Evolutionary conservation across 139 green algal species (phyloP).

Genomic region (Medakamo hakoo): DNA sequence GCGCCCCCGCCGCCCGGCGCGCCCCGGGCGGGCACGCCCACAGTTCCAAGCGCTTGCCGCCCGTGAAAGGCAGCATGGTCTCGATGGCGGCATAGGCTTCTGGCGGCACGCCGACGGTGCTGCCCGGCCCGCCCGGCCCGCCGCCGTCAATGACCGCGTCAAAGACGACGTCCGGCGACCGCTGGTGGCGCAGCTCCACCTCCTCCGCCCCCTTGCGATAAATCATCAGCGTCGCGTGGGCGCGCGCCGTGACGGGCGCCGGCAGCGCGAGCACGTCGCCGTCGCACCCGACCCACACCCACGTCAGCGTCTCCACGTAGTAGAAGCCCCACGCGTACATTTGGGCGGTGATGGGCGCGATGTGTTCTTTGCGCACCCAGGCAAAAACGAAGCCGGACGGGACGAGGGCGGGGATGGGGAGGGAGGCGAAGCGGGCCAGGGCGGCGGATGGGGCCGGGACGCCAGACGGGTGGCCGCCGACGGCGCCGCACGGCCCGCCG

Average conservation of each 20-base stretch:
- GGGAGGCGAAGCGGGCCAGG: slow-evolving; percentile 13
- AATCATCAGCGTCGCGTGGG: slow-evolving; percentile 79
- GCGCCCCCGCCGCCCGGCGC: too few species aligned
- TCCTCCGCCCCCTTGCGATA: slow-evolving; percentile 45
- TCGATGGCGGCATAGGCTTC: slow-evolving; percentile 3
- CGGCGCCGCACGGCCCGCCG: neutral
- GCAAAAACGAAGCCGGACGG: slow-evolving; percentile 76
- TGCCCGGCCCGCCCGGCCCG: neutral
- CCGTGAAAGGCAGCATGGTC: slow-evolving; percentile 10
- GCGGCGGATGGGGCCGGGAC: neutral
- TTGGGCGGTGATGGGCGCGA: slow-evolving; percentile 20
- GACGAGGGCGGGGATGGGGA: slow-evolving; percentile 51
- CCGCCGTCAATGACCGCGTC: slow-evolving; percentile 30
- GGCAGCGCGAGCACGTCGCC: slow-evolving; percentile 37
- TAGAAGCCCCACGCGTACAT: slow-evolving; percentile 42
- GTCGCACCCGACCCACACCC: slow-evolving; percentile 57
- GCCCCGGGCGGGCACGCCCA: neutral
- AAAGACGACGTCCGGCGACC: slow-evolving; percentile 73
- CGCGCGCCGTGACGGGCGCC: slow-evolving; percentile 20
- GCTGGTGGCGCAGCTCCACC: slow-evolving; percentile 84
- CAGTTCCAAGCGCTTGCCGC: slow-evolving; percentile 12
- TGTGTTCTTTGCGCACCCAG: slow-evolving; percentile 54
- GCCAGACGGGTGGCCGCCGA: neutral
- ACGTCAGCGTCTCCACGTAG: slow-evolving; percentile 91
- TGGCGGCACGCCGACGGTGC: neutral